Conservation (phyloP, 768 basidiomycete genomes). For the Rhodosporidiobolus odoratus region DNA sequence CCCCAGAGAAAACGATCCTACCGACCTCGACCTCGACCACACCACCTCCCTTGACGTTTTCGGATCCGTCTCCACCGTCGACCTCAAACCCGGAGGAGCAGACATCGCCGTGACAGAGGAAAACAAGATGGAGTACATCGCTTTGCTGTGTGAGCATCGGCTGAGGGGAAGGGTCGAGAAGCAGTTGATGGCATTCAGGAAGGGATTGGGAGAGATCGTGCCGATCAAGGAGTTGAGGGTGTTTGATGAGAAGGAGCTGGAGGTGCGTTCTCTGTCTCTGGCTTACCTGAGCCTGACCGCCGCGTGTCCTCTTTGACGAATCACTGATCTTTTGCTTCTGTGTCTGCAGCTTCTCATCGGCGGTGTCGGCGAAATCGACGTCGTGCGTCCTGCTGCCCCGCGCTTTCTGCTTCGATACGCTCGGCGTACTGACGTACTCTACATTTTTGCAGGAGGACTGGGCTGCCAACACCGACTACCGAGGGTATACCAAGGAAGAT, state of each 20-base stretch:
- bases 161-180: constrained; percentile 93
- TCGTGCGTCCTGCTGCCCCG: constrained; percentile 49
- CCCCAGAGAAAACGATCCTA: constrained; percentile 57
- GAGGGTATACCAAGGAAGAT: constrained; percentile 82
- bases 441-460: constrained; percentile 44
- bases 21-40: constrained; percentile 95
- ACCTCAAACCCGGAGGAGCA: constrained; percentile 80
- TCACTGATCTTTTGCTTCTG: too few species aligned
- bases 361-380: constrained; percentile 98
- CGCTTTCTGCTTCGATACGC: too few species aligned
- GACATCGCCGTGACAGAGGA: constrained; percentile 85
- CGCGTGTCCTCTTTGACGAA: background rate
- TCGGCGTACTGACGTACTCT: background rate
- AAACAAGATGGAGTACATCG: constrained; percentile 98
- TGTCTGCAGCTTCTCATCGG: constrained; percentile 81
- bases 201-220: constrained; percentile 95
- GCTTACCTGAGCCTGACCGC: background rate
- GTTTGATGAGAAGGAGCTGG: constrained; percentile 95
- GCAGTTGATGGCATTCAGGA: constrained; percentile 98
- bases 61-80: constrained; percentile 92
- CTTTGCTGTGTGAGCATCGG: constrained; percentile 70
- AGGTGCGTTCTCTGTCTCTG: constrained; percentile 46
- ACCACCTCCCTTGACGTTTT: constrained; percentile 94
- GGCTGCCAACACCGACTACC: constrained; percentile 97
- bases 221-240: constrained; percentile 94